Evolutionary conservation across 2,329 filamentous ascomycete species (phyloP).

Genomic region (Dothidotthia symphoricarpi): DNA sequence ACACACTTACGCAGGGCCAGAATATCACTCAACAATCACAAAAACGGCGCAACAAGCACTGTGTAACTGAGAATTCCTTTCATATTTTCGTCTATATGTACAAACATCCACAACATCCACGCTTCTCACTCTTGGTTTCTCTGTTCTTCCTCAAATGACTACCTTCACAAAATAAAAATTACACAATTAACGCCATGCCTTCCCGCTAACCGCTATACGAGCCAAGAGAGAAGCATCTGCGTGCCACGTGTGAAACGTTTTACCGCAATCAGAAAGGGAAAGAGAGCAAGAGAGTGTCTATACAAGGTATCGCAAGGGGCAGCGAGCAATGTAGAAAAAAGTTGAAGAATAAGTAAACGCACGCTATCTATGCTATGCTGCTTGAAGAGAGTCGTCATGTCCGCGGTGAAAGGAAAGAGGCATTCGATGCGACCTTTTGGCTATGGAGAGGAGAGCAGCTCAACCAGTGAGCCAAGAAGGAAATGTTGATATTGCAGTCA

Average conservation of each 20-base stretch:
- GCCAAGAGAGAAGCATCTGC: conserved; percentile 12
- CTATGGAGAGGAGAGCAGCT: conserved; percentile 18
- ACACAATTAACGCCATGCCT: conserved; percentile 23
- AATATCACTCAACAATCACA: too few species aligned
- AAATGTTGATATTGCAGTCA: conserved; percentile 21
- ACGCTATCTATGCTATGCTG: conserved; percentile 32
- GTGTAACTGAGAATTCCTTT: too few species aligned
- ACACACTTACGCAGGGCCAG: too few species aligned
- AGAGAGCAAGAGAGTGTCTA: conserved; percentile 9
- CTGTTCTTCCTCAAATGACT: too few species aligned
- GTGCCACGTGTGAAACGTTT: conserved; percentile 11
- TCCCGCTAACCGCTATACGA: conserved; percentile 15
- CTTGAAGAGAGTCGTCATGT: conserved; percentile 29
- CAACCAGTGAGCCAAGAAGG: conserved; percentile 34
- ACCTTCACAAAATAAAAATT: conserved; percentile 17
- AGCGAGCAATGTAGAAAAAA: conserved; percentile 2
- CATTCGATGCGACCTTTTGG: conserved; percentile 28
- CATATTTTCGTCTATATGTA: too few species aligned
- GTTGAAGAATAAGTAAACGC: conserved; percentile 14
- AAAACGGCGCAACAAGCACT: too few species aligned
- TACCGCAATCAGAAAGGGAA: conserved; percentile 16
- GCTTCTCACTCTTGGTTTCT: too few species aligned
- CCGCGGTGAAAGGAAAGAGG: conserved; percentile 15
- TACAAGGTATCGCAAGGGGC: conserved; percentile 6
- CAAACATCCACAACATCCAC: too few species aligned